These are phyloP conservation scores for Mallotus japonicus DNA, from an alignment of 441 rosid species.

Conservation along the genomic window DNA sequence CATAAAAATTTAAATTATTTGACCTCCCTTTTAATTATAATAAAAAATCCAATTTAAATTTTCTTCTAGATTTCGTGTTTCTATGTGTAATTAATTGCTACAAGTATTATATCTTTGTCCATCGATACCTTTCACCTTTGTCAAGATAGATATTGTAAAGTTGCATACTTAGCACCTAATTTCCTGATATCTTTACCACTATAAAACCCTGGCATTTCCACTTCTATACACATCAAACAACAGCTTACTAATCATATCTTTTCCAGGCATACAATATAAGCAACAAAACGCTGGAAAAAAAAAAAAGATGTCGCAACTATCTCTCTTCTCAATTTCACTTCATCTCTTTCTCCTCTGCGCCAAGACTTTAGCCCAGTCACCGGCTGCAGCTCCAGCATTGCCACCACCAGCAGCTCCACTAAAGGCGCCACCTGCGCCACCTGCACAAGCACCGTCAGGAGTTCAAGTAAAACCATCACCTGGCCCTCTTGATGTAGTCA, in stretches of 20 bases:
- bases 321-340: constrained; percentile 23
- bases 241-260: no score
- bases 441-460: constrained; percentile 27
- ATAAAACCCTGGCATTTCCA: no score
- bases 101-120: background rate
- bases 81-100: no score
- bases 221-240: no score
- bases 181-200: background rate
- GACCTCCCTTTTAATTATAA: no score
- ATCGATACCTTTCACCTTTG: constrained; percentile 1
- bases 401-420: constrained; percentile 14
- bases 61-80: no score
- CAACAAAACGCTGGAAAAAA: no score
- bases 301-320: constrained; percentile 25
- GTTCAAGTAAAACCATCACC: constrained; percentile 14
- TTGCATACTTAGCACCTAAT: background rate
- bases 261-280: no score
- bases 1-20: no score
- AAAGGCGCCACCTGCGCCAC: constrained; percentile 12
- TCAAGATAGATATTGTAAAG: background rate
- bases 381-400: constrained; percentile 23
- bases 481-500: constrained; percentile 21
- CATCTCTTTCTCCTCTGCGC: constrained; percentile 35
- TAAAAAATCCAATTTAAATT: no score
- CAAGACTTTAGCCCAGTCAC: constrained; percentile 38